Evolutionary conservation across 2,329 filamentous ascomycete genomes (phyloP).

Genomic region (Bipolaris sorokiniana): DNA sequence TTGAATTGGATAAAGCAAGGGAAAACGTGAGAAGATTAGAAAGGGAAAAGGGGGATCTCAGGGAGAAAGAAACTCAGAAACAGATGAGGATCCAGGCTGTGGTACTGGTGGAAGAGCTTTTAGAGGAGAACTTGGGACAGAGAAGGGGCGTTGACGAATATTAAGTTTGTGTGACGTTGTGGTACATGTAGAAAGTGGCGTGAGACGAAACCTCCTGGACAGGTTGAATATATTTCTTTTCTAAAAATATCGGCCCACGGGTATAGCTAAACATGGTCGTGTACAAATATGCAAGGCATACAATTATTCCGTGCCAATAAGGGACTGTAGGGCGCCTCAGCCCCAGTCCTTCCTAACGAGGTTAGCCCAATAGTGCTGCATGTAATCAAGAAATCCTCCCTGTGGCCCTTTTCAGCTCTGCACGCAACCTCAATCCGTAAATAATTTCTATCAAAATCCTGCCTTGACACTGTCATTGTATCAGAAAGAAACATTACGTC

Average conservation of each 20-base stretch:
- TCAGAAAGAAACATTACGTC: not conserved
- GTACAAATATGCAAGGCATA: not conserved
- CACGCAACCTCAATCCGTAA: not conserved
- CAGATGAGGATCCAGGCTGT: conserved; percentile 5
- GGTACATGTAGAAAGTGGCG: not conserved
- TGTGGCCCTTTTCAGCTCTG: not conserved
- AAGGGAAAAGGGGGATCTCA: conserved; percentile 1
- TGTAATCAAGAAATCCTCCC: conserved; percentile 2
- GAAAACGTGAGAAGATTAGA: conserved; percentile 5
- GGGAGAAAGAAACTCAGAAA: conserved; percentile 2
- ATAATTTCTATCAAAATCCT: not conserved
- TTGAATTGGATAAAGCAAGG: conserved; percentile 7
- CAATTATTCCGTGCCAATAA: not conserved
- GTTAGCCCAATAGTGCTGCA: not conserved
- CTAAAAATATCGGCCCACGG: not conserved
- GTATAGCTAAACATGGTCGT: not conserved
- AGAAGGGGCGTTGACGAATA: not conserved
- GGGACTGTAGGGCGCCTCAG: not conserved
- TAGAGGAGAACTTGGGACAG: not conserved
- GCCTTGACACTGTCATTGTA: not conserved
- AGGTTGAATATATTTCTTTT: not conserved
- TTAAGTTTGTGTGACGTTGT: not conserved
- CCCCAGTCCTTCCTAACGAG: not conserved
- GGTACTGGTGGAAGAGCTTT: conserved; percentile 1
- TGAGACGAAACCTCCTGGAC: too few species aligned